Conservation (phyloP, 2,329 filamentous ascomycete genomes). For the Clonostachys solani region DNA sequence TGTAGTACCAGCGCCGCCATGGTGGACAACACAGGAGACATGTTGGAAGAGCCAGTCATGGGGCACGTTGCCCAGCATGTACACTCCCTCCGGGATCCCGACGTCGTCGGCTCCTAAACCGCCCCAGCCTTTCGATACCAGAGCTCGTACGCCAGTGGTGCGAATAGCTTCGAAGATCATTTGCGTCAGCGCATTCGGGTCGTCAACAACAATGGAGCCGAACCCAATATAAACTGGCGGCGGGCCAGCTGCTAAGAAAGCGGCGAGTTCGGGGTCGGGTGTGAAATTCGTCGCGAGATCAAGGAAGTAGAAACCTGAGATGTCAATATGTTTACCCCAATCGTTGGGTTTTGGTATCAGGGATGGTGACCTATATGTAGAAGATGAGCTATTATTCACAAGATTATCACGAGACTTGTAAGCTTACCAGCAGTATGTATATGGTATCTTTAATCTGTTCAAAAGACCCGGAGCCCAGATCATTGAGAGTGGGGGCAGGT, state of each 20-base stretch:
- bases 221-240: slow-evolving; percentile 81
- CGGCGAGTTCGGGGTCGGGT: slow-evolving; percentile 59
- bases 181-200: slow-evolving; percentile 65
- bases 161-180: slow-evolving; percentile 69
- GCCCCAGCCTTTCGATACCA: slow-evolving; percentile 87
- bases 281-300: slow-evolving; percentile 62
- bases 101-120: slow-evolving; percentile 71
- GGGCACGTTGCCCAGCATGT: slow-evolving; percentile 80
- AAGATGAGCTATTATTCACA: background rate
- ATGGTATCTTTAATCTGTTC: slow-evolving; percentile 70
- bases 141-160: slow-evolving; percentile 64
- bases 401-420: background rate
- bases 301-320: slow-evolving; percentile 76
- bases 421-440: slow-evolving; percentile 79
- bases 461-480: slow-evolving; percentile 82
- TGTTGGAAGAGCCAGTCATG: slow-evolving; percentile 87
- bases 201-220: slow-evolving; percentile 76
- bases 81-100: slow-evolving; percentile 69
- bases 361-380: slow-evolving; percentile 52
- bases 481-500: slow-evolving; percentile 71
- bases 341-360: slow-evolving; percentile 76
- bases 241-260: slow-evolving; percentile 63
- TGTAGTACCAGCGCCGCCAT: slow-evolving; percentile 84
- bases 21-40: slow-evolving; percentile 80
- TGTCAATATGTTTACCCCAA: slow-evolving; percentile 67